phyloP scores from a whole-genome alignment of 352 stramenopile species.

The Globisporangium megalacanthum region DNA sequence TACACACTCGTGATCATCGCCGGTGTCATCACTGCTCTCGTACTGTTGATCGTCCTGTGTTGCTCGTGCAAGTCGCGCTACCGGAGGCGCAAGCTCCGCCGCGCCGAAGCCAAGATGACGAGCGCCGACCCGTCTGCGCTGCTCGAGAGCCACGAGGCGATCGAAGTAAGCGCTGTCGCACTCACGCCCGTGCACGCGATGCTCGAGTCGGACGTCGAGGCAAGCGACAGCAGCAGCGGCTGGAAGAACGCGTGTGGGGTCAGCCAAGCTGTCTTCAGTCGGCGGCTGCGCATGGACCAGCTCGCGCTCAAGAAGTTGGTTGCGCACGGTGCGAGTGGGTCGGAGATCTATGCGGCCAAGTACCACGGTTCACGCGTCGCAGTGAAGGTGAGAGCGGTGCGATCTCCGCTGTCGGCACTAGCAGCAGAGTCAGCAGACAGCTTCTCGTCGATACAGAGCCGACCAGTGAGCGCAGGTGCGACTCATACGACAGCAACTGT shows the following conservation, averaged over 20 bases:
- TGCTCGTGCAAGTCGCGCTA: conserved; percentile 4
- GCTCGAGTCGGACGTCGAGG: conserved; percentile 9
- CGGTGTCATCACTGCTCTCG: conserved; percentile 3
- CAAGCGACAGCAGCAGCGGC: background rate
- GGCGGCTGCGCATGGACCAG: conserved; percentile 11
- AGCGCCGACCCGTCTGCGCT: conserved; percentile 10
- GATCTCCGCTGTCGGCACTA: background rate
- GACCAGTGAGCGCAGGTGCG: background rate
- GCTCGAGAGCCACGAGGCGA: conserved; percentile 1
- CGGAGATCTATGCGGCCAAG: conserved; percentile 10
- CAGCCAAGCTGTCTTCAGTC: conserved; percentile 15
- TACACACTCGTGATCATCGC: conserved; percentile 8
- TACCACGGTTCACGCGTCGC: conserved; percentile 36
- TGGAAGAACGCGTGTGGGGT: conserved; percentile 19
- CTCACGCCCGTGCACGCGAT: conserved; percentile 8
- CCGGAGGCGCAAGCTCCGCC: background rate
- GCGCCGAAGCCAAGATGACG: conserved; percentile 10
- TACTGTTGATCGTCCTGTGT: conserved; percentile 4
- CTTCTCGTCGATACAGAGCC: background rate
- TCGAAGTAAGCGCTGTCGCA: conserved; percentile 2
- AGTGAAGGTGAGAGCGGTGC: conserved; percentile 39
- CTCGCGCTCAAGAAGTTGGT: conserved; percentile 38
- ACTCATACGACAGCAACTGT: conserved; percentile 1
- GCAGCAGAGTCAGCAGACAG: background rate
- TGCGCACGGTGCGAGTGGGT: conserved; percentile 22